phyloP scores from a whole-genome alignment of 1,139 yeast species.

The Taphrina deformans region DNA sequence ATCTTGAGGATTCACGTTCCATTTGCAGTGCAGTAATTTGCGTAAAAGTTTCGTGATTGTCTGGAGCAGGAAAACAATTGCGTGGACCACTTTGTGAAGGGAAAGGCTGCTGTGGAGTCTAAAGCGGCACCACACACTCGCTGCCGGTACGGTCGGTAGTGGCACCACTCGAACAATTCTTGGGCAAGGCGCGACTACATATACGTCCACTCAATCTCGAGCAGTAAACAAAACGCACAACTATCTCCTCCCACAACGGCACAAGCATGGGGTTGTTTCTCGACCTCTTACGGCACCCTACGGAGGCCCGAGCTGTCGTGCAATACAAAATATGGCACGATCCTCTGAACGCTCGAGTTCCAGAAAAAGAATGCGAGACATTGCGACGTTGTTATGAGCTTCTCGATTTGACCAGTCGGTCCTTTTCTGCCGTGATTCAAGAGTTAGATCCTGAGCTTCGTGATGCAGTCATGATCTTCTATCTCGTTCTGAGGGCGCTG shows the following conservation, averaged over 20 bases:
- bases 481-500: conserved; percentile 80
- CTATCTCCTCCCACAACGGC: not conserved
- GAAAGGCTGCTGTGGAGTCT: no score
- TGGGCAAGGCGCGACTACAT: not conserved
- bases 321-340: conserved; percentile 43
- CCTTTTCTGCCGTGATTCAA: conserved; percentile 87
- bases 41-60: no score
- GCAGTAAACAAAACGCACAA: not conserved
- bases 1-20: no score
- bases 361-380: conserved; percentile 50
- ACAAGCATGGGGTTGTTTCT: conserved; percentile 11
- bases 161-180: not conserved
- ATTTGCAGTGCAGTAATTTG: no score
- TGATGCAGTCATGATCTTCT: conserved; percentile 77
- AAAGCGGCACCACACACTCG: no score
- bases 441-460: conserved; percentile 90
- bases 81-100: no score
- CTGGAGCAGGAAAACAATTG: no score
- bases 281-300: conserved; percentile 20
- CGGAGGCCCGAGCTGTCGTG: conserved; percentile 40
- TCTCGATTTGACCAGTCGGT: conserved; percentile 72
- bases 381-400: conserved; percentile 68
- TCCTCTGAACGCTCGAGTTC: conserved; percentile 57
- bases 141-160: no score
- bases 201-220: not conserved